Evolutionary conservation across 2,329 filamentous ascomycete species (phyloP).

Genomic region (Talaromyces sp.): DNA sequence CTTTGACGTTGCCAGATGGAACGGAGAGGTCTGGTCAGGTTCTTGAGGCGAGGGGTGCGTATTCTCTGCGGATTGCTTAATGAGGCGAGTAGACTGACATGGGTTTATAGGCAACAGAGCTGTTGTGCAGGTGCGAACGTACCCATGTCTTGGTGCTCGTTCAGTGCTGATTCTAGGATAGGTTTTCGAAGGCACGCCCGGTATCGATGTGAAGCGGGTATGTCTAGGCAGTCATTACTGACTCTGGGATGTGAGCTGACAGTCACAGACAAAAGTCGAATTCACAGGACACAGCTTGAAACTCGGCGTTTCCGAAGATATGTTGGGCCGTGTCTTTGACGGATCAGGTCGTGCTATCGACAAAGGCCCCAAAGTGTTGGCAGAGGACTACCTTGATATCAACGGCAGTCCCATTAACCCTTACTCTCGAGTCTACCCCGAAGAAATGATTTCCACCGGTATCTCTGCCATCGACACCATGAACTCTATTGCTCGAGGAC

Average conservation of each 20-base stretch:
- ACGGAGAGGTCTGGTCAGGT: constrained; percentile 91
- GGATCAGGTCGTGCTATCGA: constrained; percentile 97
- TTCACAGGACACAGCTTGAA: constrained; percentile 97
- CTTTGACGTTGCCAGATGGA: constrained; percentile 91
- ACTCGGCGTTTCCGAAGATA: constrained; percentile 98
- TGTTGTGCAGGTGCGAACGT: constrained; percentile 73
- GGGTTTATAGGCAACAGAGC: constrained; percentile 73
- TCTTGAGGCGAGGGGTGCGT: constrained; percentile 70
- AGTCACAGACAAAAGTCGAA: constrained; percentile 79
- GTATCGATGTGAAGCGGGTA: constrained; percentile 98
- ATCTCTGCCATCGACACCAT: constrained; percentile 99
- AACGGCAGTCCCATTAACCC: constrained; percentile 99
- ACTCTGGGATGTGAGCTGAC: constrained; percentile 15
- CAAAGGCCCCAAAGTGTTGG: constrained; percentile 96
- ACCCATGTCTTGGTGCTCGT: background rate
- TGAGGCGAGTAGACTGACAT: background rate
- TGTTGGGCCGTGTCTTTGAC: constrained; percentile 98
- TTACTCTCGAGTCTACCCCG: constrained; percentile 94
- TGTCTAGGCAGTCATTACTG: background rate
- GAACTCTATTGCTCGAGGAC: constrained; percentile 95
- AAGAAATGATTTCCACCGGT: constrained; percentile 99
- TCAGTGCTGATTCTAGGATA: constrained; percentile 32
- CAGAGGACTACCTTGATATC: constrained; percentile 97
- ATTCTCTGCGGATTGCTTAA: background rate
- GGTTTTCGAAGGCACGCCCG: constrained; percentile 95